These are phyloP conservation scores for Erucastrum elatum DNA, from an alignment of 345 rosid species.

Conservation along the genomic window DNA sequence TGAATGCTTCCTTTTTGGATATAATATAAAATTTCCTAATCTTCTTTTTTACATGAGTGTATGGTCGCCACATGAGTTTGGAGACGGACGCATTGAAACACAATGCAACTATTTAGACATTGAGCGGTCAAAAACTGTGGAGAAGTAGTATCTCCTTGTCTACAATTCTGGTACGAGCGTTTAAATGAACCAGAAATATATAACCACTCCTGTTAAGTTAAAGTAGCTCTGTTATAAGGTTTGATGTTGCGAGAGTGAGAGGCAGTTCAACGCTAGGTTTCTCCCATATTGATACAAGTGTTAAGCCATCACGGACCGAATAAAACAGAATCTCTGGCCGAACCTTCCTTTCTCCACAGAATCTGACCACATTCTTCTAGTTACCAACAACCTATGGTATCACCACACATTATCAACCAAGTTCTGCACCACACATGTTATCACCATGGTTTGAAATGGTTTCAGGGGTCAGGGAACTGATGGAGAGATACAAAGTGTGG, in stretches of 20 bases:
- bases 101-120: background rate
- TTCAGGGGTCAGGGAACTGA: conserved; percentile 56
- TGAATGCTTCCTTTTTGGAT: conserved; percentile 26
- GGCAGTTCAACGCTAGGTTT: background rate
- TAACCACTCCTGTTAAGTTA: background rate
- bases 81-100: background rate
- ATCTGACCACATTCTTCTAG: background rate
- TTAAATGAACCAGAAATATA: no score
- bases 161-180: background rate
- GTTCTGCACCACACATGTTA: background rate
- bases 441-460: conserved; percentile 49
- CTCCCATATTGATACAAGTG: background rate
- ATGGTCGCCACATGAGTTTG: background rate
- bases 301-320: background rate
- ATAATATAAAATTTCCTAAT: conserved; percentile 15
- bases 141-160: background rate
- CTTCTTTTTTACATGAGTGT: background rate
- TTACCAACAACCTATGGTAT: background rate
- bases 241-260: background rate
- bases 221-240: background rate
- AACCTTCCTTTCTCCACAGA: background rate
- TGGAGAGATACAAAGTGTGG: conserved; percentile 70
- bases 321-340: background rate
- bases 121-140: background rate
- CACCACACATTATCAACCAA: background rate